Percentiles rank a stretch among this genome's conserved stretches.
Conservation (phyloP, 768 basidiomycete genomes). For the Postia placenta region DNA sequence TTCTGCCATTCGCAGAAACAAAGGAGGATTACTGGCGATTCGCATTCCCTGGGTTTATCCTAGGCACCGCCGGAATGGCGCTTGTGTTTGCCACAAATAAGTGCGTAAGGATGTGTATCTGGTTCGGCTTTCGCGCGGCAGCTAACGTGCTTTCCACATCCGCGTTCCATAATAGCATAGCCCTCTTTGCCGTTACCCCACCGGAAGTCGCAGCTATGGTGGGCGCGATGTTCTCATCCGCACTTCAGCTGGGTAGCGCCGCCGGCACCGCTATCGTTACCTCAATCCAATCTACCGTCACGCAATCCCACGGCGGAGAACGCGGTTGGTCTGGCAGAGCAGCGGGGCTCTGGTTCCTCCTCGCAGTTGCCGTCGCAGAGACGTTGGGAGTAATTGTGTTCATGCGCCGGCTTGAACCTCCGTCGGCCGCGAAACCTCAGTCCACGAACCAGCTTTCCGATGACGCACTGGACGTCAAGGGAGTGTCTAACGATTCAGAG, state of each 20-base stretch:
- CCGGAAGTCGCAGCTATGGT: slow-evolving; percentile 41
- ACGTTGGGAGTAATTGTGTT: slow-evolving; percentile 1
- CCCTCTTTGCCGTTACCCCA: slow-evolving; percentile 40
- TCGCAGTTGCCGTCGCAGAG: slow-evolving; percentile 3
- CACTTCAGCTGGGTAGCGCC: slow-evolving; percentile 42
- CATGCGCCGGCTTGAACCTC: too few relatives aligned
- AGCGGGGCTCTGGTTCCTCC: slow-evolving; percentile 26
- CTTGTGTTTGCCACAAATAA: slow-evolving; percentile 38
- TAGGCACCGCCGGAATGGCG: slow-evolving; percentile 41
- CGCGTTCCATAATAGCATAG: slow-evolving; percentile 39
- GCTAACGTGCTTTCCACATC: not conserved
- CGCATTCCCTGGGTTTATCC: slow-evolving; percentile 39
- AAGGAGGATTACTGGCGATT: slow-evolving; percentile 36
- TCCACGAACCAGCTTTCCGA: too few relatives aligned
- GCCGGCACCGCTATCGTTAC: slow-evolving; percentile 38
- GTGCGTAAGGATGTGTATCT: too few relatives aligned
- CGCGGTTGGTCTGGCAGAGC: slow-evolving; percentile 31
- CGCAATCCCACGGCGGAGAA: slow-evolving; percentile 24
- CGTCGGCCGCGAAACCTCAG: too few relatives aligned
- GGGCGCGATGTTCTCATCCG: slow-evolving; percentile 44
- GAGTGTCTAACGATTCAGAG: too few relatives aligned
- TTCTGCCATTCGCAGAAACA: slow-evolving; percentile 33
- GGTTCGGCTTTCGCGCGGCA: not conserved
- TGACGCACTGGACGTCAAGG: too few relatives aligned
- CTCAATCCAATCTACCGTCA: slow-evolving; percentile 40